Conservation (phyloP, 2,329 filamentous ascomycete genomes). For the Fusarium pilosicola region DNA sequence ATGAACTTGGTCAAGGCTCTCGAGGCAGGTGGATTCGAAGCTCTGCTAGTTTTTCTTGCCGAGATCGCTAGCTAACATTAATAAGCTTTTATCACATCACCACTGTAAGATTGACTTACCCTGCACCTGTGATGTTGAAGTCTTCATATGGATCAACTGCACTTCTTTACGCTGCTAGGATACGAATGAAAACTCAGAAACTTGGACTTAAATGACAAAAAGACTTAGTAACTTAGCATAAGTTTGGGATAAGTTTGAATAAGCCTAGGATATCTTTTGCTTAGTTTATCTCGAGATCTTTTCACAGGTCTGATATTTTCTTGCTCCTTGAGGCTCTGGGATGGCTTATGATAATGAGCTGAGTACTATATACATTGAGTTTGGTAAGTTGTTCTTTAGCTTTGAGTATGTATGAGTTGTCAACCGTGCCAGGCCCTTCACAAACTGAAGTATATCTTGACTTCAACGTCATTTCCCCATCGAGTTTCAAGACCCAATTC, state of each 20-base stretch:
- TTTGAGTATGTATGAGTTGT: background rate
- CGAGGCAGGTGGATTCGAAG: slow-evolving; percentile 2
- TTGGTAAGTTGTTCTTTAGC: background rate
- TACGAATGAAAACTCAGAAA: no score
- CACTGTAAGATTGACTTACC: background rate
- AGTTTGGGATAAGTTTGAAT: no score
- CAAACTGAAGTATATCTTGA: slow-evolving; percentile 68
- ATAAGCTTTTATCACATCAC: background rate
- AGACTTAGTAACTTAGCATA: no score
- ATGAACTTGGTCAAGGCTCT: background rate
- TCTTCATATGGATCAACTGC: background rate
- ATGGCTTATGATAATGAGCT: background rate
- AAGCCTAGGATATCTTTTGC: no score
- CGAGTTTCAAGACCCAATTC: slow-evolving; percentile 74
- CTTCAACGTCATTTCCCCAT: slow-evolving; percentile 82
- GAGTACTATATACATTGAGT: background rate
- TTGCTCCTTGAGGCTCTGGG: no score
- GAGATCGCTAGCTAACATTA: background rate
- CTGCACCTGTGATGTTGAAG: background rate
- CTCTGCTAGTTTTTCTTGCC: slow-evolving; percentile 13
- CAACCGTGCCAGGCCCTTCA: slow-evolving; percentile 28
- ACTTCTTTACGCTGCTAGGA: background rate
- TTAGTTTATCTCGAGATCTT: no score
- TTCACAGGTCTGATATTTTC: no score
- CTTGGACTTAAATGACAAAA: no score